phyloP scores from a whole-genome alignment of 148 eudicot genomes.

The Camellia lanceoleosa region DNA sequence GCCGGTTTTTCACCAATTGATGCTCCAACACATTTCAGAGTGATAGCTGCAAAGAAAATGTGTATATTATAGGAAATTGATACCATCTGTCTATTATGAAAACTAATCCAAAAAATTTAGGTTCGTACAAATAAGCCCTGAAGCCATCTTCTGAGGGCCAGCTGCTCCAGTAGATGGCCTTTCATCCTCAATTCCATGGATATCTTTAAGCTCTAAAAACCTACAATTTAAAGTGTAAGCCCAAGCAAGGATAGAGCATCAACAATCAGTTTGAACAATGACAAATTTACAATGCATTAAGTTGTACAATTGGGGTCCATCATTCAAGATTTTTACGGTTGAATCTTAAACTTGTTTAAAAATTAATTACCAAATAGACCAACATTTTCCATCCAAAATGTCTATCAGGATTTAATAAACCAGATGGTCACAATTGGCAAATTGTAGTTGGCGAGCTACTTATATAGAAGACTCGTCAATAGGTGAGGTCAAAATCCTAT shows the following conservation, averaged over 20 bases:
- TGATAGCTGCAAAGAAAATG: slow-evolving; percentile 49
- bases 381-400: not conserved
- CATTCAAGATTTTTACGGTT: not conserved
- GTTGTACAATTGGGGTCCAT: not conserved
- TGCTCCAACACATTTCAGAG: slow-evolving; percentile 86
- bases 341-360: too few relatives aligned
- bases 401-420: not conserved
- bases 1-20: slow-evolving; percentile 82
- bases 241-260: not conserved
- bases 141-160: slow-evolving; percentile 88
- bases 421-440: not conserved
- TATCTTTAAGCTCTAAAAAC: slow-evolving; percentile 61
- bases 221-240: slow-evolving; percentile 29
- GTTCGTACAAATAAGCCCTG: slow-evolving; percentile 74
- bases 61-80: not conserved
- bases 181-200: slow-evolving; percentile 81
- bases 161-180: slow-evolving; percentile 45
- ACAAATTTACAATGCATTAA: not conserved
- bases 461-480: not conserved
- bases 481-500: too few relatives aligned
- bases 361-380: not conserved
- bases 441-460: not conserved
- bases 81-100: not conserved
- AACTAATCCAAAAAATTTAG: not conserved
- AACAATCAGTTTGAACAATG: not conserved